A percentile compares a stretch with the other conserved stretches of the same genome.
phyloP scores from a whole-genome alignment of 495 filamentous ascomycete species.

The Hypoxylon intermedium region DNA sequence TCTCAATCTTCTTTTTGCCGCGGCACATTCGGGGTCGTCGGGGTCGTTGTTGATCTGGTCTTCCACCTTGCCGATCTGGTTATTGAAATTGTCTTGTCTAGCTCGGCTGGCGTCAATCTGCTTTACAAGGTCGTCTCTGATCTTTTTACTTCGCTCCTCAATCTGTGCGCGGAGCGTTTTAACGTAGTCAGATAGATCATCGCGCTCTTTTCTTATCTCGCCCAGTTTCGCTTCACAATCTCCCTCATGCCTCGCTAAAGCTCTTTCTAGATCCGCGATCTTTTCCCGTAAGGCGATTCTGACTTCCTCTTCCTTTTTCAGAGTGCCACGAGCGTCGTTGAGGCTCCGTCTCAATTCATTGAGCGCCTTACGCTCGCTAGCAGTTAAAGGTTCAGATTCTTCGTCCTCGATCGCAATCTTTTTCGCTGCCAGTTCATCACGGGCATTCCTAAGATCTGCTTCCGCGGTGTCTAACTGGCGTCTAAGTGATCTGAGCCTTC shows the following conservation, averaged over 20 bases:
- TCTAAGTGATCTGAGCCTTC: neutral
- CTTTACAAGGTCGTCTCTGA: no score
- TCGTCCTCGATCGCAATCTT: neutral
- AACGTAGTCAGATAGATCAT: neutral
- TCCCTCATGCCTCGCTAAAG: neutral
- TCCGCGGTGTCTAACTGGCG: no score
- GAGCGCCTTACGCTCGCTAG: no score
- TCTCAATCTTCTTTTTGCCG: no score
- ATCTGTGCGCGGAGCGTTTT: neutral
- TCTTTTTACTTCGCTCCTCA: no score
- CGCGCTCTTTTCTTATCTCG: neutral
- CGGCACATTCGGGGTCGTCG: no score
- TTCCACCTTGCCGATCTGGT: neutral
- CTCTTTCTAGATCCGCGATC: neutral
- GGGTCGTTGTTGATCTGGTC: neutral
- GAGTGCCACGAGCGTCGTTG: neutral
- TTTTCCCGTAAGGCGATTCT: neutral
- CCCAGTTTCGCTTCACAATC: neutral
- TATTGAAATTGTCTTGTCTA: no score
- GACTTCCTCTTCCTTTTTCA: conserved; percentile 1
- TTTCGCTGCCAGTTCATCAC: no score
- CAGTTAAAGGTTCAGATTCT: no score
- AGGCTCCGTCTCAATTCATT: neutral
- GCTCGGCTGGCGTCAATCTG: no score
- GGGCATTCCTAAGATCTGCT: no score